Percentiles rank a stretch among this genome's conserved stretches.
Conservation (phyloP, 768 basidiomycete genomes). For the Candolleomyces aberdarensis region DNA sequence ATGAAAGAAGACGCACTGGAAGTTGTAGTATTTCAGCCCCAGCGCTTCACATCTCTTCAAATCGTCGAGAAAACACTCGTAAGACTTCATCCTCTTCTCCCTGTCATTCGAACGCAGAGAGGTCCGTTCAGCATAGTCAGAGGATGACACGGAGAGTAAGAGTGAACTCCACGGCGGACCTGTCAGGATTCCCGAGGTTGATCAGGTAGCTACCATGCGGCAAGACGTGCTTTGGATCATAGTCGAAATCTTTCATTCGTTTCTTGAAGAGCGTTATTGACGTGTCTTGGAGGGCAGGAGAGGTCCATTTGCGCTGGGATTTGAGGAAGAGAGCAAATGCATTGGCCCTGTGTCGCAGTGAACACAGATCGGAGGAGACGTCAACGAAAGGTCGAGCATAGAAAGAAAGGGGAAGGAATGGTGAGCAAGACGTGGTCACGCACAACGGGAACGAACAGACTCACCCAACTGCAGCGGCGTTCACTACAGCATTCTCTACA, state of each 20-base stretch:
- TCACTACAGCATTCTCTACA: constrained; percentile 66
- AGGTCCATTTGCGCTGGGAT: constrained; percentile 79
- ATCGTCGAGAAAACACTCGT: constrained; percentile 81
- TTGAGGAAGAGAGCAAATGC: constrained; percentile 84
- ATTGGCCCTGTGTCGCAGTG: constrained; percentile 51
- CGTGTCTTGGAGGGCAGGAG: constrained; percentile 50
- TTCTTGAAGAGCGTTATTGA: constrained; percentile 58
- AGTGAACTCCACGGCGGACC: constrained; percentile 37
- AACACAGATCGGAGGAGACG: too few species aligned
- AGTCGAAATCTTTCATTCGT: constrained; percentile 58
- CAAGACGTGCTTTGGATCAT: constrained; percentile 58
- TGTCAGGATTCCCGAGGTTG: constrained; percentile 79
- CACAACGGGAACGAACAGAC: constrained; percentile 8
- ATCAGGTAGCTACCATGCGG: constrained; percentile 87
- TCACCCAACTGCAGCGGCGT: constrained; percentile 71
- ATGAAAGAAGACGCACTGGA: constrained; percentile 69
- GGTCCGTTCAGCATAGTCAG: neutral
- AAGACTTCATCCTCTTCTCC: too few species aligned
- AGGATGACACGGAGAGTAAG: neutral
- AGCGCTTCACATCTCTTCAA: constrained; percentile 73
- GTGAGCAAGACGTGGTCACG: too few species aligned
- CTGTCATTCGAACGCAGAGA: too few species aligned
- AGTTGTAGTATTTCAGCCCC: constrained; percentile 74
- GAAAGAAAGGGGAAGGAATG: too few species aligned
- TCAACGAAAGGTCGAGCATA: too few species aligned